Conservation (phyloP, 495 filamentous ascomycete species). For the Lasiosphaeria hispida region DNA sequence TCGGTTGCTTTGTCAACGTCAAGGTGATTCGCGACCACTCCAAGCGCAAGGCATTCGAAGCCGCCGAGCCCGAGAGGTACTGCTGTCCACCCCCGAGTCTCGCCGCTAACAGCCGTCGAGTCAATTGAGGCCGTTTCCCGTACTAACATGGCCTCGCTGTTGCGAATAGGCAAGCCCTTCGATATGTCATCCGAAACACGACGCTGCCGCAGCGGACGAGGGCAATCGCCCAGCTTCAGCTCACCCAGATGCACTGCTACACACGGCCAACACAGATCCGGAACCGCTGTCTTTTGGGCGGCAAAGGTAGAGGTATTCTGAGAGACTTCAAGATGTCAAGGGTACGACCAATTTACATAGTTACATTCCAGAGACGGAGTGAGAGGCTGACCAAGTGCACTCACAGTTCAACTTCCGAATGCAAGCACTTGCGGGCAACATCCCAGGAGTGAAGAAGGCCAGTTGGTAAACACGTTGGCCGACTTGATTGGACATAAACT, state of each 20-base stretch:
- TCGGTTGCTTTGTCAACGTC: constrained; percentile 81
- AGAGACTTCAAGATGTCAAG: constrained; percentile 86
- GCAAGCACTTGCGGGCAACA: constrained; percentile 79
- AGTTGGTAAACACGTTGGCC: constrained; percentile 65
- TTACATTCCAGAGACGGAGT: neutral
- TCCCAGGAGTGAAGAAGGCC: constrained; percentile 94
- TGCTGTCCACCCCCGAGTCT: neutral
- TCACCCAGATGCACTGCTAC: constrained; percentile 92
- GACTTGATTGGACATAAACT: too few species aligned
- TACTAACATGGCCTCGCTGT: neutral
- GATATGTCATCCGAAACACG: constrained; percentile 92
- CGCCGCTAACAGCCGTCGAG: too few species aligned
- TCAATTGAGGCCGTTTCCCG: neutral
- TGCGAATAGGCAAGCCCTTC: constrained; percentile 77
- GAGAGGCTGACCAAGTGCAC: neutral
- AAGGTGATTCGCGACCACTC: constrained; percentile 86
- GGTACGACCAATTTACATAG: constrained; percentile 54
- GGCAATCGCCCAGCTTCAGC: constrained; percentile 85
- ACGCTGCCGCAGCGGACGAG: constrained; percentile 75
- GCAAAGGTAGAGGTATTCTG: constrained; percentile 80
- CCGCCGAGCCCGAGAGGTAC: constrained; percentile 83
- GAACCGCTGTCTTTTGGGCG: constrained; percentile 87
- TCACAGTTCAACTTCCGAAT: constrained; percentile 89
- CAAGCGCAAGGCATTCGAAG: constrained; percentile 87
- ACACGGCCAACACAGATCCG: constrained; percentile 89